Evolutionary conservation across 345 rosid species (phyloP).

Genomic region (Hibiscus tridactylites): DNA sequence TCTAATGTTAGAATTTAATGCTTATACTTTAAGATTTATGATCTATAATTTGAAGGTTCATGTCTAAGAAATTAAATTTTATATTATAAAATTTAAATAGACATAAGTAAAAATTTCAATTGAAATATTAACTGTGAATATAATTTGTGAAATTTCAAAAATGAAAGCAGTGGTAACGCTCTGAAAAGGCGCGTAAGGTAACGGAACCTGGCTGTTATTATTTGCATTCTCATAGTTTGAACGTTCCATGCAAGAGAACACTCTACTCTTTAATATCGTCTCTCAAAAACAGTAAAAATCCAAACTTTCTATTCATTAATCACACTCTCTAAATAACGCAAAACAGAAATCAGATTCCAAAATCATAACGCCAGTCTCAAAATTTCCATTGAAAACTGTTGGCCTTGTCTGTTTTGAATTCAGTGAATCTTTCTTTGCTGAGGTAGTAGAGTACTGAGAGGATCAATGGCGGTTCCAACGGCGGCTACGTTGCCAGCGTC

Average conservation of each 20-base stretch:
- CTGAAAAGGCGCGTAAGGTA: neutral
- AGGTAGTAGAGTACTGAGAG: neutral
- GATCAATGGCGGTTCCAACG: conserved; percentile 41
- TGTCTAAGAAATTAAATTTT: too few species aligned
- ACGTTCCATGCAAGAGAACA: conserved; percentile 1
- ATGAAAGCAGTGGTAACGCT: neutral
- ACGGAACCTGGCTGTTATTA: neutral
- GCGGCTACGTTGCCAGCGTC: conserved; percentile 25
- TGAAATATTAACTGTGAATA: too few species aligned
- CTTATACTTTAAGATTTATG: too few species aligned
- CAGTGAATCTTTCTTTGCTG: neutral
- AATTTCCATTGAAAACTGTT: too few species aligned
- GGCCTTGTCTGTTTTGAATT: too few species aligned
- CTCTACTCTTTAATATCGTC: neutral
- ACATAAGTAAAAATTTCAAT: too few species aligned
- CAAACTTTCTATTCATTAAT: neutral
- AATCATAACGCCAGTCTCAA: too few species aligned
- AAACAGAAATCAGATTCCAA: neutral
- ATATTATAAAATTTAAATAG: too few species aligned
- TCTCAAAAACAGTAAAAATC: too few species aligned
- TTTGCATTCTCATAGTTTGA: neutral
- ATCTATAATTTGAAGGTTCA: too few species aligned
- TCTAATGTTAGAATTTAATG: too few species aligned
- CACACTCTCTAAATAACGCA: neutral
- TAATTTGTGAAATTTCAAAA: too few species aligned